Evolutionary conservation across 2,329 filamentous ascomycete species (phyloP).

Genomic region (Emergomyces africanus): DNA sequence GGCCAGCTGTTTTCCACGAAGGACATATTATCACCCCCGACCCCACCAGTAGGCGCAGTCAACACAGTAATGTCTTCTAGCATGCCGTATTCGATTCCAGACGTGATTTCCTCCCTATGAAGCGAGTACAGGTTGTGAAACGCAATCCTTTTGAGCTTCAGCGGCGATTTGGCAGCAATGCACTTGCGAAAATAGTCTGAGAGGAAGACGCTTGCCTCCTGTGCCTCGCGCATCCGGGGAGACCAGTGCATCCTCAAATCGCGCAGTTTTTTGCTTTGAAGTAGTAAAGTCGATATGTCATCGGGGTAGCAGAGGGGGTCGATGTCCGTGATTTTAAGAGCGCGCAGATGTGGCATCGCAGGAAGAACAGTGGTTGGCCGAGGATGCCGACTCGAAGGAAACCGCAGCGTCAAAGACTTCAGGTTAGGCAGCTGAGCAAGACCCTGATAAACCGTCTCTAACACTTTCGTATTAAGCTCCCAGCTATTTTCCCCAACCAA

Average conservation of each 20-base stretch:
- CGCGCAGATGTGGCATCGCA: slow-evolving; percentile 41
- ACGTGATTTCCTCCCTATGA: slow-evolving; percentile 35
- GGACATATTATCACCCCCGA: slow-evolving; percentile 28
- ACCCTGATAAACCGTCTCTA: slow-evolving; percentile 46
- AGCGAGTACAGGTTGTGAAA: slow-evolving; percentile 47
- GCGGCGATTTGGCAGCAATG: slow-evolving; percentile 32
- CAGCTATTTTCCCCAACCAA: slow-evolving; percentile 29
- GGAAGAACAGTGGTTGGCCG: slow-evolving; percentile 45
- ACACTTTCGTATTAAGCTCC: slow-evolving; percentile 48
- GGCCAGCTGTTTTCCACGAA: slow-evolving; percentile 48
- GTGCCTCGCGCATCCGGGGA: slow-evolving; percentile 46
- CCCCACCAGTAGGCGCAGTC: slow-evolving; percentile 35
- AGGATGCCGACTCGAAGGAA: slow-evolving; percentile 43
- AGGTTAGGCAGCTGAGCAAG: slow-evolving; percentile 39
- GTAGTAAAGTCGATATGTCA: slow-evolving; percentile 45
- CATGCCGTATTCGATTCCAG: slow-evolving; percentile 28
- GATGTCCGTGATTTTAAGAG: slow-evolving; percentile 44
- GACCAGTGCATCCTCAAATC: slow-evolving; percentile 48
- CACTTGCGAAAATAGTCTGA: slow-evolving; percentile 45
- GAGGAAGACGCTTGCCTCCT: slow-evolving; percentile 45
- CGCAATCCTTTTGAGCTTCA: slow-evolving; percentile 39
- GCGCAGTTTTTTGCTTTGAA: slow-evolving; percentile 40
- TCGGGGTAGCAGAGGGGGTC: slow-evolving; percentile 53
- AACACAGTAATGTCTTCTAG: slow-evolving; percentile 42
- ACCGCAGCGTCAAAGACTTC: slow-evolving; percentile 42